Evolutionary conservation across 495 filamentous ascomycete species (phyloP), one percentile per base, ranked within the genome.

Genomic region (Haplographium delicatum): DNA sequence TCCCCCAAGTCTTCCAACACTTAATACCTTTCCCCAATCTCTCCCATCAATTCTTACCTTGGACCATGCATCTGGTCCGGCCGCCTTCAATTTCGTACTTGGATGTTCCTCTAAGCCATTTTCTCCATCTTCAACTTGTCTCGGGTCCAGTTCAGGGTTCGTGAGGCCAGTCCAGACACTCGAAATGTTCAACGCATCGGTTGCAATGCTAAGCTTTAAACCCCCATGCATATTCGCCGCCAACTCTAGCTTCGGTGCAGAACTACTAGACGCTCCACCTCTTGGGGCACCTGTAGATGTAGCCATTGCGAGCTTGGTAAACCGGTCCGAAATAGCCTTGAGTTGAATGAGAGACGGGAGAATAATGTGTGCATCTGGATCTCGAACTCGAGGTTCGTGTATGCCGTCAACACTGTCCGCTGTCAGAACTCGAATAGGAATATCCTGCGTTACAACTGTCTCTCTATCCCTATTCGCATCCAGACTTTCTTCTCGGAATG

Each of bases 321-420:
- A 95, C 33, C 93, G 84, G 65, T 98, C 93, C 5, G 85, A 89
- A 51, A 97, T 91, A 47, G 81, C 81, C 56, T 96, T 96, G 44
- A 98, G 69, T 55, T 94, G 89, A 5, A 84, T 62, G 3, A 98
- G 69, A 0, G 85, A 80, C 0, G 93, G 93, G 0, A 98, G 79
- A 28, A 88, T 78, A 65, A 98, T 91, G 68, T 97, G 86, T 1
- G 95, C 90, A 62, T 98, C 91, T 34, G 91, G 89, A 59, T 96
- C 90, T 19, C 88, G 83, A 44, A 89, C 88, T 45, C 80, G 81
- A 11, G 93, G 93, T 67, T 98, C 91, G 65, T 91, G 88, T 31
- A 96, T 82, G 11, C 80, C 85, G 47, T 89, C 86, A 1, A 98
- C 88, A 0, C 81, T 83, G 15, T 80, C 76, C 1, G 86, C 79